These are phyloP conservation scores for Nakazawaea laoshanensis DNA, from an alignment of 805 yeast species.

Conservation along the genomic window DNA sequence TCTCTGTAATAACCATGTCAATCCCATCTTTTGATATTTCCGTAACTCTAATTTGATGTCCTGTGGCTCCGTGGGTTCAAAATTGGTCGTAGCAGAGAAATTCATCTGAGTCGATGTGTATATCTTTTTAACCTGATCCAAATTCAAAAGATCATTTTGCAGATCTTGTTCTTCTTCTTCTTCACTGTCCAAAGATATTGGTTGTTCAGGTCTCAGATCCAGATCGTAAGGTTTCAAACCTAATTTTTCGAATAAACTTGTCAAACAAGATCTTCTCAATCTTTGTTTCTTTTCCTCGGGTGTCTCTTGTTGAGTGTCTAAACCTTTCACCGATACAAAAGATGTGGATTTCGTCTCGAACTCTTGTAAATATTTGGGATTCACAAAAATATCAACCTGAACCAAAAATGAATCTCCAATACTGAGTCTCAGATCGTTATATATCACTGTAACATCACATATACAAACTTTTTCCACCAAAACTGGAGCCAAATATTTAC, in stretches of 20 bases:
- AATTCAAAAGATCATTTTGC: conserved; percentile 31
- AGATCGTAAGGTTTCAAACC: conserved; percentile 12
- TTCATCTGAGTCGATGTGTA: conserved; percentile 56
- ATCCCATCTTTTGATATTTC: conserved; percentile 76
- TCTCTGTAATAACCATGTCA: conserved; percentile 83
- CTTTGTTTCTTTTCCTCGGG: conserved; percentile 42
- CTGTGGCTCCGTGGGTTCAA: conserved; percentile 54
- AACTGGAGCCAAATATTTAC: conserved; percentile 58
- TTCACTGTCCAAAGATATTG: conserved; percentile 11
- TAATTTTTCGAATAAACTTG: conserved; percentile 46
- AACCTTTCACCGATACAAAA: background rate
- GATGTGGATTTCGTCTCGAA: conserved; percentile 12
- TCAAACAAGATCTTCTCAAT: conserved; percentile 45
- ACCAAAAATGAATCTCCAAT: conserved; percentile 73
- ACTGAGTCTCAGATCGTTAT: conserved; percentile 48
- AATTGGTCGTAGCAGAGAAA: conserved; percentile 36
- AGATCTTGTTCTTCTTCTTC: conserved; percentile 7
- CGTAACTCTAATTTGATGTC: conserved; percentile 55
- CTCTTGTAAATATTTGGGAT: conserved; percentile 35
- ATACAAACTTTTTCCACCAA: conserved; percentile 43
- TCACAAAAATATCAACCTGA: conserved; percentile 60
- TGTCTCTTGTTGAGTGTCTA: conserved; percentile 35
- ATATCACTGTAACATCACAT: conserved; percentile 51
- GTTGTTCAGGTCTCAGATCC: conserved; percentile 9
- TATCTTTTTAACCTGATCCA: conserved; percentile 69